Percentiles rank a stretch among this genome's conserved stretches.
Evolutionary conservation across 2,329 filamentous ascomycete genomes (phyloP).

Genomic region (Tricladium varicosporioides): DNA sequence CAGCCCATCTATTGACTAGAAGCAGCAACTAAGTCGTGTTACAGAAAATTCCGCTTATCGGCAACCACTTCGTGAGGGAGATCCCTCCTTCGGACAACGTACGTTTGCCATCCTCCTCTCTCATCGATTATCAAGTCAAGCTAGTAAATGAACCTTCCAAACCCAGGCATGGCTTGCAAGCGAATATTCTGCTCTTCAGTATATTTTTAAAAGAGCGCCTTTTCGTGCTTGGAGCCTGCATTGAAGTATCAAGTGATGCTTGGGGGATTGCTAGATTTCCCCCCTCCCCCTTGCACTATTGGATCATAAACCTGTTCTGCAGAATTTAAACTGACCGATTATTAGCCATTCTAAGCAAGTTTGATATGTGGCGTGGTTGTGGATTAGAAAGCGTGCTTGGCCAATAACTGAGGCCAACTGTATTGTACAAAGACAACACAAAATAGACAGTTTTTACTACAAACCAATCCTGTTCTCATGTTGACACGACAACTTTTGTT

Average conservation of each 20-base stretch:
- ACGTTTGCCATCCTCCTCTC: conserved; percentile 33
- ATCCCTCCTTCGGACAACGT: conserved; percentile 60
- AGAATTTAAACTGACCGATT: no score
- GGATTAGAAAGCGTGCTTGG: conserved; percentile 3
- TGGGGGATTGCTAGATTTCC: no score
- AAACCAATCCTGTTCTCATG: background rate
- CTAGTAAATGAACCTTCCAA: no score
- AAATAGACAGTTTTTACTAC: conserved; percentile 19
- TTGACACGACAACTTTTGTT: no score
- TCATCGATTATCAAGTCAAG: background rate
- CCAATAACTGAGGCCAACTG: conserved; percentile 8
- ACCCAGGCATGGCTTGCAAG: no score
- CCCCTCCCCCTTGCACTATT: no score
- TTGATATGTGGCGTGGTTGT: background rate
- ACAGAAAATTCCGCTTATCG: conserved; percentile 54
- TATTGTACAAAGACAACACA: conserved; percentile 24
- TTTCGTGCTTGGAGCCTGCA: no score
- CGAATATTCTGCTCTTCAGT: background rate
- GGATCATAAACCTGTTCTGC: no score
- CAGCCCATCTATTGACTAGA: background rate
- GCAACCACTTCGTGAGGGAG: conserved; percentile 49
- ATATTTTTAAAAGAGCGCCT: no score
- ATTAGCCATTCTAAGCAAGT: conserved; percentile 8
- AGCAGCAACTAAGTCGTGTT: conserved; percentile 4
- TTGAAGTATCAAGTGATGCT: no score